Percentiles rank a stretch among this genome's conserved stretches.
Evolutionary conservation across 2,329 filamentous ascomycete genomes (phyloP).

Genomic region (Aspergillus sp.): DNA sequence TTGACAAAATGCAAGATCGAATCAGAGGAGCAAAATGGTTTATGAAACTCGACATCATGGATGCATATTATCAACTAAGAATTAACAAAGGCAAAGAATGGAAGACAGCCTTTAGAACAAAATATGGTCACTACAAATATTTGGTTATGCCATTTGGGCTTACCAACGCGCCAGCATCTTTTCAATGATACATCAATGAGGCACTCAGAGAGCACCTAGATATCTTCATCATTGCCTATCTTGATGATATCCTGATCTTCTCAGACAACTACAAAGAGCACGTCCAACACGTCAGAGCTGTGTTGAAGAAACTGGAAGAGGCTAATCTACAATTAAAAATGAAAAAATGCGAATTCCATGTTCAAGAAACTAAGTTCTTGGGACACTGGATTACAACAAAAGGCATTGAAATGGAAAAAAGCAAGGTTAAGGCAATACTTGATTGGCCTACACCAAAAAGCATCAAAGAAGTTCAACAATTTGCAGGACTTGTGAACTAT

Average conservation of each 20-base stretch:
- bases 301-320: not conserved
- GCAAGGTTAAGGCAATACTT: too few species aligned
- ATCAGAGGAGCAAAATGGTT: too few species aligned
- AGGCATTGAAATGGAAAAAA: too few species aligned
- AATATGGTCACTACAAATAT: constrained; percentile 17
- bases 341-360: not conserved
- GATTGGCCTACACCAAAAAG: too few species aligned
- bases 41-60: too few species aligned
- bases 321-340: not conserved
- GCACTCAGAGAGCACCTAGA: too few species aligned
- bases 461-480: not conserved
- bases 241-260: not conserved
- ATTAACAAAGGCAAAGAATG: too few species aligned
- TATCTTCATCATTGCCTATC: not conserved
- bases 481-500: not conserved
- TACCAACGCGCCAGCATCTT: constrained; percentile 10
- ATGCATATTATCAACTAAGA: too few species aligned
- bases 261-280: not conserved
- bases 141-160: constrained; percentile 18
- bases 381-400: too few species aligned
- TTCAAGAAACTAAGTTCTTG: too few species aligned
- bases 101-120: not conserved
- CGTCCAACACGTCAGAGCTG: not conserved
- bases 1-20: too few species aligned
- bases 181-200: constrained; percentile 1